Evolutionary conservation across 441 rosid species (phyloP).

Genomic region (Brassica balearica): DNA sequence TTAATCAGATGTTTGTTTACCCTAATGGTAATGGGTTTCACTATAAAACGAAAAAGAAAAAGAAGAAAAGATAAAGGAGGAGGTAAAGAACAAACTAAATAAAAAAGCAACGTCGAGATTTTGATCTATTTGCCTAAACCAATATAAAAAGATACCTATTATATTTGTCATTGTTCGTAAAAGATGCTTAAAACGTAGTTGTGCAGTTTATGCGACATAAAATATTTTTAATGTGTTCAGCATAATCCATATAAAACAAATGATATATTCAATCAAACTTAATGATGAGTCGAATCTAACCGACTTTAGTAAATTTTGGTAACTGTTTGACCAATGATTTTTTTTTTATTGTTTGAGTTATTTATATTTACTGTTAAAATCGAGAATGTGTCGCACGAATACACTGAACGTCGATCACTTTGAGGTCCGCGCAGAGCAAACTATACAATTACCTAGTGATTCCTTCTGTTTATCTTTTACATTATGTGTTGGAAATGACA

Average conservation of each 20-base stretch:
- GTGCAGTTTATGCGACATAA: constrained; percentile 28
- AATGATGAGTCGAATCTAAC: constrained; percentile 36
- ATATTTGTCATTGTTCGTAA: constrained; percentile 29
- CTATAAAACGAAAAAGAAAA: constrained; percentile 28
- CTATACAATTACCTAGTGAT: not conserved
- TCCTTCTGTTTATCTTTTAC: constrained; percentile 27
- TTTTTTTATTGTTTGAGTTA: not conserved
- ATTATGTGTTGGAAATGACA: constrained; percentile 29
- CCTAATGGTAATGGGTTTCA: constrained; percentile 33
- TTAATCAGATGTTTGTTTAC: constrained; percentile 24
- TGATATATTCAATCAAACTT: constrained; percentile 23
- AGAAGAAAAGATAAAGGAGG: constrained; percentile 37
- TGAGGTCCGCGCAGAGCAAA: constrained; percentile 23
- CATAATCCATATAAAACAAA: constrained; percentile 36
- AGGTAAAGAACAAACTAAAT: constrained; percentile 42
- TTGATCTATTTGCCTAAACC: constrained; percentile 16
- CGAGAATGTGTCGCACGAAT: constrained; percentile 31
- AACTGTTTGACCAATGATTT: constrained; percentile 3
- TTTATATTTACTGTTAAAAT: not conserved
- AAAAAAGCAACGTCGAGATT: not conserved
- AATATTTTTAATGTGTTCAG: constrained; percentile 30
- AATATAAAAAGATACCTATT: constrained; percentile 17
- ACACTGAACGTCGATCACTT: constrained; percentile 25
- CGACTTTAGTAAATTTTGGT: constrained; percentile 8
- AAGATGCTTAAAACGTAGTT: constrained; percentile 37